These are phyloP conservation scores for Melanogaster broomeanus DNA, from an alignment of 768 basidiomycete species.

Conservation along the genomic window DNA sequence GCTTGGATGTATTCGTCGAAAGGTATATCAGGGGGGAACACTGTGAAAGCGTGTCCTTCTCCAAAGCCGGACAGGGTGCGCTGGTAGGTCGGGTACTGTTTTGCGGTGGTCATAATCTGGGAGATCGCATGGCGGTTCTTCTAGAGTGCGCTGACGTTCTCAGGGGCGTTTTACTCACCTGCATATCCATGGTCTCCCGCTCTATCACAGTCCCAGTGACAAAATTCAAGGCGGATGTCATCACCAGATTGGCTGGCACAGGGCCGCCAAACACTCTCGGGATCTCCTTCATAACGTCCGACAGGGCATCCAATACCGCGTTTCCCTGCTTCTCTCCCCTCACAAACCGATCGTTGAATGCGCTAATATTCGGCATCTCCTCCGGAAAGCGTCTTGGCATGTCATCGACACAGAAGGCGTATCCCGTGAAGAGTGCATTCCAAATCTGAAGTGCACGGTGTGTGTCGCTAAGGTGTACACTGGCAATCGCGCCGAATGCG, in stretches of 20 bases:
- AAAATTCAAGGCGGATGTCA: constrained; percentile 37
- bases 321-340: constrained; percentile 28
- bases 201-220: constrained; percentile 37
- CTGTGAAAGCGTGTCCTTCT: constrained; percentile 37
- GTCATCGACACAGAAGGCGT: constrained; percentile 42
- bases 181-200: constrained; percentile 29
- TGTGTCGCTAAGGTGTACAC: constrained; percentile 28
- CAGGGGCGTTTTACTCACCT: constrained; percentile 10
- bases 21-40: constrained; percentile 36
- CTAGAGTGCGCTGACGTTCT: neutral
- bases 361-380: constrained; percentile 22
- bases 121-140: neutral
- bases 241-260: constrained; percentile 36
- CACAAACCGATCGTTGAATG: constrained; percentile 38
- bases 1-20: constrained; percentile 37
- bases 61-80: constrained; percentile 34
- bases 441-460: constrained; percentile 18
- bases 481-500: constrained; percentile 24
- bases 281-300: constrained; percentile 32
- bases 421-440: constrained; percentile 41
- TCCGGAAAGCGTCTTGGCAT: constrained; percentile 22
- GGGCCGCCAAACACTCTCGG: constrained; percentile 25
- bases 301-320: constrained; percentile 35
- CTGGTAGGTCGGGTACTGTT: constrained; percentile 27
- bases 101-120: constrained; percentile 24